phyloP scores from a whole-genome alignment of 2,329 filamentous ascomycete species.

The Eurotiales sp. region DNA sequence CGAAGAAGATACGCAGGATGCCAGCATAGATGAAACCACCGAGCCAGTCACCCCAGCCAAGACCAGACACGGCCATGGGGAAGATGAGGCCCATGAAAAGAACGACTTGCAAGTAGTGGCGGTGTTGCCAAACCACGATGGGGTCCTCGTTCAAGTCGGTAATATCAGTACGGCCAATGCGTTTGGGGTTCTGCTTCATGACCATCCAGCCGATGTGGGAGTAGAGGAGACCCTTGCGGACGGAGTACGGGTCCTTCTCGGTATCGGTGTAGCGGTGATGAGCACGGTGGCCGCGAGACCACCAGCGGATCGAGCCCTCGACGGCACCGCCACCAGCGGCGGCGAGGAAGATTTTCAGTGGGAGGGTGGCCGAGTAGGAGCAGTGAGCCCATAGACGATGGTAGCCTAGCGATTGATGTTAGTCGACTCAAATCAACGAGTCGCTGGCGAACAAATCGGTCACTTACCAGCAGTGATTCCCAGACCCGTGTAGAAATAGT shows the following conservation, averaged over 20 bases:
- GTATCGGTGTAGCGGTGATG: conserved; percentile 92
- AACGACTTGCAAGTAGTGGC: conserved; percentile 77
- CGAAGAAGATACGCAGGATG: conserved; percentile 82
- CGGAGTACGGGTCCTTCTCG: conserved; percentile 86
- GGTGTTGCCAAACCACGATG: conserved; percentile 83
- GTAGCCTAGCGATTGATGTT: conserved; percentile 51
- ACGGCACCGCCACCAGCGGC: conserved; percentile 78
- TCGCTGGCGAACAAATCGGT: no score
- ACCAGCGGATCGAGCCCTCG: conserved; percentile 84
- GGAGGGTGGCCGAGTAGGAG: conserved; percentile 72
- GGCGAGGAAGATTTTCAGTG: conserved; percentile 77
- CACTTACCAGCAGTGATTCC: conserved; percentile 71
- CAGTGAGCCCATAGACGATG: conserved; percentile 84
- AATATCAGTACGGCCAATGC: conserved; percentile 82
- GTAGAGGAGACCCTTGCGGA: conserved; percentile 82
- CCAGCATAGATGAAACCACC: conserved; percentile 83
- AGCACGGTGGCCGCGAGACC: conserved; percentile 80
- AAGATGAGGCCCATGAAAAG: conserved; percentile 72
- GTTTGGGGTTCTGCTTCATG: conserved; percentile 89
- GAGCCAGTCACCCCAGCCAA: conserved; percentile 75
- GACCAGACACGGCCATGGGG: conserved; percentile 69
- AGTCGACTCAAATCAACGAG: no score
- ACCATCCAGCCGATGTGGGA: conserved; percentile 88
- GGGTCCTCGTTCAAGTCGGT: conserved; percentile 82
- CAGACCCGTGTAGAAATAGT: conserved; percentile 80